Base-by-base conservation (phyloP, 2,329 filamentous ascomycete species). In the Myriosclerotinia scirpicola region DNA sequence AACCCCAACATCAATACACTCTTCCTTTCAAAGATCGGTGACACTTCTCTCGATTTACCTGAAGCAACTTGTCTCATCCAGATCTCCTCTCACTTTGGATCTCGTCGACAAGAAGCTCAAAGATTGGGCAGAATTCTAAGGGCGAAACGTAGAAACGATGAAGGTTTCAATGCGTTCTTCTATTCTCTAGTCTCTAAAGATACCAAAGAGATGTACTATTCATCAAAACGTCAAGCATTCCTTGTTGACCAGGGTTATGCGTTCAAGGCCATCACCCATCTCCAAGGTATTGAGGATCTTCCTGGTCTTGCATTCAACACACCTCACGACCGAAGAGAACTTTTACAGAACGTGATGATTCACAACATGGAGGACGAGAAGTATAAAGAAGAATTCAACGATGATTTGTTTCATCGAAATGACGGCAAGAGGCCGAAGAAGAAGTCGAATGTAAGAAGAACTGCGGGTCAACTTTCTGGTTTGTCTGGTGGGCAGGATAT, bases 161-260 rank as follows among this genome's bases (percentile, higher is more conserved):
- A 98, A 77, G 95, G 95, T 9, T 99, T 99, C 79, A 99, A 99
- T 76, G 95, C 95, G 0, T 99, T 98, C 79, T 99, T 99, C 81
- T 99, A 99, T 80, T 96, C 92, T 0, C 85, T 99, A 0, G 95
- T 99, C 4, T 96, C 92, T 7, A 98, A 98, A 77, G 95, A 99
- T 76, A 99, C 95, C 0, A 90, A 93, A 69, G 95, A 99, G 78
- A 98, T 99, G 94, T 95, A 89, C 76, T 99, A 97, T 78, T 97
- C 94, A 0, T 93, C 93, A 5, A 98, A 97, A 79, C 87, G 95
- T 12, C 95, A 99, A 78, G 94, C 95, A 0, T 99, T 99, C 81
- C 83, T 99, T 0, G 93, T 99, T 30, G 95, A 99, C 72, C 95
- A 99, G 79, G 95, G 95, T 12, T 99, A 99, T 77, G 94, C 95